phyloP scores from a whole-genome alignment of 2,329 filamentous ascomycete species.

The Fusarium nisikadoi region DNA sequence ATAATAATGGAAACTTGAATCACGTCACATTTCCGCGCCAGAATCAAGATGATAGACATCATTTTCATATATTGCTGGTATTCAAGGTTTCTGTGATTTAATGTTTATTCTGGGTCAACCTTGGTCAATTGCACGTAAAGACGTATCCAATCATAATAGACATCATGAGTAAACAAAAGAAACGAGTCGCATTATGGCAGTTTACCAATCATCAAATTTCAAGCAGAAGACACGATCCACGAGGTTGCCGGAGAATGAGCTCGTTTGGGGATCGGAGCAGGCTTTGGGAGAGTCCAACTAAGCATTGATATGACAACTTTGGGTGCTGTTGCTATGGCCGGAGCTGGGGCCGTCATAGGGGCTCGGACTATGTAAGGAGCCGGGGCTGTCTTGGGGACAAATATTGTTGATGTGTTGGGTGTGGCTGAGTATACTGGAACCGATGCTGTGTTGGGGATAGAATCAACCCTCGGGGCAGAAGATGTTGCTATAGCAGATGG shows the following conservation, averaged over 20 bases:
- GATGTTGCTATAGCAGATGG: not conserved
- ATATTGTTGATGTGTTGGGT: conserved; percentile 1
- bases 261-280: conserved; percentile 13
- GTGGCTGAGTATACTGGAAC: not conserved
- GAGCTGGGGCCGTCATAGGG: conserved; percentile 18
- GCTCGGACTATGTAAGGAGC: conserved; percentile 15
- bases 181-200: not conserved
- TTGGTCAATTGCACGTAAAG: not conserved
- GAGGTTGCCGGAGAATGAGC: conserved; percentile 18
- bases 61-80: accelerated
- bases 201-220: not conserved
- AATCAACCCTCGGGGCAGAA: not conserved
- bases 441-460: not conserved
- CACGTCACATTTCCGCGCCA: not conserved
- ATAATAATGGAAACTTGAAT: not conserved
- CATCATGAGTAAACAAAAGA: not conserved
- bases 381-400: conserved; percentile 6
- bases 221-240: conserved; percentile 13
- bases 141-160: not conserved
- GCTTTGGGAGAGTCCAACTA: conserved; percentile 7
- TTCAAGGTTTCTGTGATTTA: not conserved
- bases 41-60: not conserved
- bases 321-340: conserved; percentile 13
- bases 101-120: not conserved
- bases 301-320: conserved; percentile 24